These are phyloP conservation scores for Stachybotrys chartarum DNA, from an alignment of 2,329 filamentous ascomycete genomes.

Conservation along the genomic window DNA sequence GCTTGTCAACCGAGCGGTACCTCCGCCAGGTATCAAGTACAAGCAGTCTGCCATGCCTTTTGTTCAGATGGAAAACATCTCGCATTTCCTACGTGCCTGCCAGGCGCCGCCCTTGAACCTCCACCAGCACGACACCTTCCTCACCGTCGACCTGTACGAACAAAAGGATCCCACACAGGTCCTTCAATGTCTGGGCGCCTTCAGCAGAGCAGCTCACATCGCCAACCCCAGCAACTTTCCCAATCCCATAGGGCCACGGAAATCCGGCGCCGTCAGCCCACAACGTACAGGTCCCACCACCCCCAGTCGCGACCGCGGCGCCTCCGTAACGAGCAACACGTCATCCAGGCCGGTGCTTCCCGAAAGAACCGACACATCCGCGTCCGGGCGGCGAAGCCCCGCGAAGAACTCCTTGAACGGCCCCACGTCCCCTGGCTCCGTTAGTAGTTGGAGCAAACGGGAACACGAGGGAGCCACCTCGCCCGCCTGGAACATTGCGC, in stretches of 20 bases:
- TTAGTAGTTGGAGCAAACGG: slow-evolving; percentile 88
- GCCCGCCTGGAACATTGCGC: slow-evolving; percentile 96
- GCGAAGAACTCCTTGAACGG: slow-evolving; percentile 52
- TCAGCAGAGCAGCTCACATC: slow-evolving; percentile 77
- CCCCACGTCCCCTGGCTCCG: slow-evolving; percentile 42
- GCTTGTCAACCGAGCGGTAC: slow-evolving; percentile 72
- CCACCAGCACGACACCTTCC: slow-evolving; percentile 88
- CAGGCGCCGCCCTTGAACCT: slow-evolving; percentile 79
- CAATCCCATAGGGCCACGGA: slow-evolving; percentile 66
- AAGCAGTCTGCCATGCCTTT: slow-evolving; percentile 95
- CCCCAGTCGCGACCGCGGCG: slow-evolving; percentile 39
- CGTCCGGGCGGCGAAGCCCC: slow-evolving; percentile 53
- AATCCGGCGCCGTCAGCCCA: slow-evolving; percentile 54
- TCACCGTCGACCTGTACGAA: slow-evolving; percentile 95
- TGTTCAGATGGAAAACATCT: slow-evolving; percentile 99
- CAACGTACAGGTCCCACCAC: slow-evolving; percentile 53
- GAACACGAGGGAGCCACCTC: slow-evolving; percentile 72
- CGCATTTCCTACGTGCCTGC: slow-evolving; percentile 86
- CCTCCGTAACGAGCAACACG: slow-evolving; percentile 52
- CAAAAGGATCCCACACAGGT: slow-evolving; percentile 94
- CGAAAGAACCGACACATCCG: slow-evolving; percentile 45
- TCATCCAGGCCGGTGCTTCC: slow-evolving; percentile 41
- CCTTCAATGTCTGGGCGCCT: slow-evolving; percentile 82
- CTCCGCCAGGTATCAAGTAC: slow-evolving; percentile 75
- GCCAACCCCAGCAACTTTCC: slow-evolving; percentile 70